These are phyloP conservation scores for Arabis hirsuta DNA, from an alignment of 345 rosid genomes.

Conservation along the genomic window DNA sequence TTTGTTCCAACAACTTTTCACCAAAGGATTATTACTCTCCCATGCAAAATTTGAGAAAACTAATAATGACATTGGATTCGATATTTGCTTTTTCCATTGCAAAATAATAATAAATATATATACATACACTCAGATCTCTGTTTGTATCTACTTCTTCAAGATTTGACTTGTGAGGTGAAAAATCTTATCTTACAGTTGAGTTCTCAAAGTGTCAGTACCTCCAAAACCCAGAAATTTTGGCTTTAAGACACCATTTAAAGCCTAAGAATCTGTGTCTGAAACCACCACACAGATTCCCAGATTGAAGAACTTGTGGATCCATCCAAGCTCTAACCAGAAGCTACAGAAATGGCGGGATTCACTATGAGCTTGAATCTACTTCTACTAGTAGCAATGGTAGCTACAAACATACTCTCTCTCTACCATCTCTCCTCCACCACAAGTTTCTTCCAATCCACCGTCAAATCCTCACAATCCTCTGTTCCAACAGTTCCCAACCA, in stretches of 20 bases:
- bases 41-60: constrained; percentile 21
- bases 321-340: neutral
- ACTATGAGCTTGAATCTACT: constrained; percentile 88
- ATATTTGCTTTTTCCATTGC: neutral
- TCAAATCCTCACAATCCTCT: constrained; percentile 51
- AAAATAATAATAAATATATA: neutral
- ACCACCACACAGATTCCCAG: neutral
- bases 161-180: constrained; percentile 31
- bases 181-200: constrained; percentile 33
- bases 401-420: constrained; percentile 91
- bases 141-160: constrained; percentile 30
- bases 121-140: constrained; percentile 32
- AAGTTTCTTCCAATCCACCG: constrained; percentile 53
- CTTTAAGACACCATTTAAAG: constrained; percentile 26
- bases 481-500: constrained; percentile 71
- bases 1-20: constrained; percentile 25
- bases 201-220: constrained; percentile 27
- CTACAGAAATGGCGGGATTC: constrained; percentile 60
- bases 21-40: constrained; percentile 11
- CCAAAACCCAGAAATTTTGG: constrained; percentile 27
- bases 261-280: neutral
- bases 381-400: constrained; percentile 91
- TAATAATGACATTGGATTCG: constrained; percentile 38
- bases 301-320: constrained; percentile 27
- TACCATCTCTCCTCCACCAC: constrained; percentile 88